A percentile compares a stretch with the other conserved stretches of the same genome.
These are phyloP conservation scores for Novakomyces olei DNA, from an alignment of 805 yeast genomes.

Conservation along the genomic window DNA sequence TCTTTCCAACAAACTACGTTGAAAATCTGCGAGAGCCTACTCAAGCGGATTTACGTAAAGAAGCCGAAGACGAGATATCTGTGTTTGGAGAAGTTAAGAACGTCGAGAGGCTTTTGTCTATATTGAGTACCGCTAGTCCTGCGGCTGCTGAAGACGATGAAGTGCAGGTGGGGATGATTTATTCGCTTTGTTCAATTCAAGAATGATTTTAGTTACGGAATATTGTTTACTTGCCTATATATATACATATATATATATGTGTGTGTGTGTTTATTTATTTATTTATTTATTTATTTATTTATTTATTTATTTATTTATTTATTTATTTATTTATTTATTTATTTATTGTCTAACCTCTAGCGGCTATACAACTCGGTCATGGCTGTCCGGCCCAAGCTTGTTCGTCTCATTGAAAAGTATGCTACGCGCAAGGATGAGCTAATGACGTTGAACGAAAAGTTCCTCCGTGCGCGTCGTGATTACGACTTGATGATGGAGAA, in stretches of 20 bases:
- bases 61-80: constrained; percentile 27
- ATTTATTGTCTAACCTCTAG: no score
- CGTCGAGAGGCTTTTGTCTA: constrained; percentile 46
- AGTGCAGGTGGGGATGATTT: no score
- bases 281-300: no score
- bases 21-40: constrained; percentile 50
- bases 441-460: constrained; percentile 42
- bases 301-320: no score
- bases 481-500: constrained; percentile 52
- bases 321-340: no score
- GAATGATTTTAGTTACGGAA: no score
- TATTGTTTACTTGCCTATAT: no score
- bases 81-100: constrained; percentile 34
- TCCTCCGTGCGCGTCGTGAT: constrained; percentile 41
- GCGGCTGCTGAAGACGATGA: constrained; percentile 35
- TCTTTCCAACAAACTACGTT: constrained; percentile 84
- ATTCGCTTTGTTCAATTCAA: no score
- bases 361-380: constrained; percentile 49
- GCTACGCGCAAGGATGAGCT: constrained; percentile 59
- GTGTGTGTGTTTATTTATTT: neutral
- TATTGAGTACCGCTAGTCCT: constrained; percentile 22
- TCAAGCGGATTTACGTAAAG: constrained; percentile 32
- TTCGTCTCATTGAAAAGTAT: constrained; percentile 55
- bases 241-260: neutral
- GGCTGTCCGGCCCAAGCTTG: constrained; percentile 52